Percentiles rank a stretch among this genome's conserved stretches.
Conservation (phyloP, 139 green algal genomes). For the Asterochloris erici region DNA sequence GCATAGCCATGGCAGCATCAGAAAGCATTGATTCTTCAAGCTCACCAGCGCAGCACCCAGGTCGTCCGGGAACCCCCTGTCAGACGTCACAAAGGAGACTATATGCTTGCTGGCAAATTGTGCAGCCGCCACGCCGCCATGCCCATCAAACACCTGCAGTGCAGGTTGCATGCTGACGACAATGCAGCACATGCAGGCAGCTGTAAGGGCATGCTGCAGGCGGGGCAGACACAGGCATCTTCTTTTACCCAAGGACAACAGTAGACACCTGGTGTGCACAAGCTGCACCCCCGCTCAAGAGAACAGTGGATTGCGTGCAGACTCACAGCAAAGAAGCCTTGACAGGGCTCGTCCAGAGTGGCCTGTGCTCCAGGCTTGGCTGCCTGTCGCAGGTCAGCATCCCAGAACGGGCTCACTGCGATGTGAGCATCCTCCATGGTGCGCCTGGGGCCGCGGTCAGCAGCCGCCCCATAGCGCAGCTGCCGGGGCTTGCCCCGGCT, state of each 20-base stretch:
- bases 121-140: slow-evolving; percentile 23
- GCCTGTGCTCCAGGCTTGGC: not conserved
- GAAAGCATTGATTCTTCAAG: not conserved
- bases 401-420: slow-evolving; percentile 10
- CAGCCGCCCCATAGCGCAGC: slow-evolving; percentile 17
- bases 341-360: not conserved
- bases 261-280: no score
- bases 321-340: slow-evolving; percentile 21
- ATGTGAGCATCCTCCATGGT: slow-evolving; percentile 32
- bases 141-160: slow-evolving; percentile 38
- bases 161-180: not conserved
- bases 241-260: not conserved
- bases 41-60: slow-evolving; percentile 18
- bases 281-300: no score
- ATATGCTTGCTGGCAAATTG: slow-evolving; percentile 23
- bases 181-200: not conserved
- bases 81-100: not conserved
- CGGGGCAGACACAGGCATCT: not conserved
- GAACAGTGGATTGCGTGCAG: not conserved
- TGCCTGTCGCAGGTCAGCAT: not conserved
- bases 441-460: slow-evolving; percentile 4
- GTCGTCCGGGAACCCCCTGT: not conserved
- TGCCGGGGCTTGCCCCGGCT: not conserved
- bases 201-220: not conserved
- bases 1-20: not conserved